Evolutionary conservation across 176 grass and related monocot genomes (phyloP), one percentile per base, ranked within the genome.

Genomic region (Ampelocalamus luodianensis): DNA sequence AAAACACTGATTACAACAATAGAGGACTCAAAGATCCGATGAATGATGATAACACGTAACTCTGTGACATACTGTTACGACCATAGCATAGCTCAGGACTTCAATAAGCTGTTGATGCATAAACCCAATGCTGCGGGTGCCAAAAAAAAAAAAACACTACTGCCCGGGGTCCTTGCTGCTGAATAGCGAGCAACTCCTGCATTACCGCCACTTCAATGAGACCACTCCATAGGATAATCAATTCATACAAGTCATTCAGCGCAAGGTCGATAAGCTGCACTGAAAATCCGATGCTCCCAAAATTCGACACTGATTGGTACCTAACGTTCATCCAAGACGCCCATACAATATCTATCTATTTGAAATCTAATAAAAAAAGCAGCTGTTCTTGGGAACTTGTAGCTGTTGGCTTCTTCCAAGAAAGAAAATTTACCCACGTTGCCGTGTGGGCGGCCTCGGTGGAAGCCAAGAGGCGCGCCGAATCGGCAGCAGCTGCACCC

Each of bases 51-150:
- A 46, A 14, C 13, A 61, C 63, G 76, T 68, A 83, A 50, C 10
- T 63, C 53, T 77, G 71, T 53, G 67, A 80, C 93, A 86, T 94
- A 94, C 93, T 72, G 93, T 94, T 92, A 99, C 96, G 70, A 99
- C 90, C 97, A 99, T 99, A 22, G 97, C 93, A 89, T 99, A 99
- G 80, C 97, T 99, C 37, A 96, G 86, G 90, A 99, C 96, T 86
- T 99, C 97, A 82, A 96, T 99, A 82, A 99, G 97, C 71, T 99
- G 93, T 77, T 96, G 97, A 76, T 99, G 97, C 93, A 99, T 99
- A 65, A 80, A 99, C 8, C 97, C 97, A 93, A 99, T 96, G 72
- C 96, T 96, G 65, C 92, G 93, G 18, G 97, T 99, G 61, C 97
- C n/a, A n/a, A n/a, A n/a, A n/a, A n/a, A 93, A 74, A 99, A 99